Percentiles rank a stretch among this genome's conserved stretches.
phyloP scores from a whole-genome alignment of 176 grass and related monocot genomes.

The Carex cristatella region DNA sequence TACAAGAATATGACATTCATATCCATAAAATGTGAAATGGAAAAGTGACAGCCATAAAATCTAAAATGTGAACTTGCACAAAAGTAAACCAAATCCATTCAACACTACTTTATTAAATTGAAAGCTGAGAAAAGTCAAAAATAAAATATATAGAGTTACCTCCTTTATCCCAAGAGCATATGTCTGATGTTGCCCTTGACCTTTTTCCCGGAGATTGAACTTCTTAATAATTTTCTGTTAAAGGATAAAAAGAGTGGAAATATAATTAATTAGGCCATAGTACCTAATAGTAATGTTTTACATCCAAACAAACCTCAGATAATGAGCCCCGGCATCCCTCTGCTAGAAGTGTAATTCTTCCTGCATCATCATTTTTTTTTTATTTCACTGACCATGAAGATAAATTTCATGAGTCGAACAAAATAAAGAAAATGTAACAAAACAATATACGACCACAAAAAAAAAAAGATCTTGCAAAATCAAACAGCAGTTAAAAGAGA shows the following conservation, averaged over 20 bases:
- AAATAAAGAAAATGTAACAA: neutral
- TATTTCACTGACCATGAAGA: conserved; percentile 50
- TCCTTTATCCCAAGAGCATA: conserved; percentile 98
- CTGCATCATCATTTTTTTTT: conserved; percentile 46
- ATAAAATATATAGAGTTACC: conserved; percentile 32
- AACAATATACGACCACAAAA: neutral
- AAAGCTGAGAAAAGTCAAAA: neutral
- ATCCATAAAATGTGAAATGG: neutral
- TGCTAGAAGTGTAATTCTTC: conserved; percentile 71
- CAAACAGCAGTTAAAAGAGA: neutral
- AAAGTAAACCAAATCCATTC: neutral
- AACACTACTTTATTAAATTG: neutral
- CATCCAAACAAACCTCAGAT: conserved; percentile 64
- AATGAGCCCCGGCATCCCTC: conserved; percentile 96
- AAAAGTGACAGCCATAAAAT: neutral
- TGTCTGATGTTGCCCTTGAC: conserved; percentile 88
- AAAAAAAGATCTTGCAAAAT: neutral
- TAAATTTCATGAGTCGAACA: conserved; percentile 28
- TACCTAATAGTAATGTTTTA: conserved; percentile 12
- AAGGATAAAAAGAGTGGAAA: conserved; percentile 24
- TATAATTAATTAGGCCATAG: neutral
- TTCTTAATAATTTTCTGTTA: conserved; percentile 75
- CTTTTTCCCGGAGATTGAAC: conserved; percentile 75
- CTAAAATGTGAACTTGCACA: neutral
- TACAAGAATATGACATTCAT: neutral